A percentile compares a stretch with the other conserved stretches of the same genome.
Conservation (phyloP, 805 yeast genomes). For the Wickerhamiella bombiphila region DNA sequence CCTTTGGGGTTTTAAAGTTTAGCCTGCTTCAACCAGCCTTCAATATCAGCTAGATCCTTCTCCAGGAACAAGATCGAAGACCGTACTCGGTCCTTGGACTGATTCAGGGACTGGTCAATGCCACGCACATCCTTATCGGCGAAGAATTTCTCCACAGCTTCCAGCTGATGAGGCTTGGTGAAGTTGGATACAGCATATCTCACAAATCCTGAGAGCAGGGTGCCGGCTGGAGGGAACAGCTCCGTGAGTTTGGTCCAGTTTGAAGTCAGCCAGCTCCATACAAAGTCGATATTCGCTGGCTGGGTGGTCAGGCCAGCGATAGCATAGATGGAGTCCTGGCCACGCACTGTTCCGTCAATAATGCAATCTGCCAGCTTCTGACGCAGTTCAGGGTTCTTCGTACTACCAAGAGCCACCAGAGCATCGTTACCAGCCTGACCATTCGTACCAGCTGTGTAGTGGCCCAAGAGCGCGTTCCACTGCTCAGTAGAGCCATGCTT, state of each 20-base stretch:
- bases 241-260: constrained; percentile 55
- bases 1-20: no score
- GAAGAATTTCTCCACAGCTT: constrained; percentile 39
- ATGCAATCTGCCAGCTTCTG: constrained; percentile 42
- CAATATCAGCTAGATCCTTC: constrained; percentile 17
- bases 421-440: constrained; percentile 60
- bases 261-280: constrained; percentile 57
- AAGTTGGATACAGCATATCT: constrained; percentile 45
- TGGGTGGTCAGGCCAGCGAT: constrained; percentile 56
- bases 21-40: constrained; percentile 17
- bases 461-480: constrained; percentile 45
- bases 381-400: constrained; percentile 37
- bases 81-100: constrained; percentile 40
- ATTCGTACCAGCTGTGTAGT: constrained; percentile 46
- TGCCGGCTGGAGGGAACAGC: constrained; percentile 64
- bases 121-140: constrained; percentile 34
- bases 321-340: constrained; percentile 65
- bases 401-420: constrained; percentile 52
- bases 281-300: constrained; percentile 47
- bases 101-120: constrained; percentile 42
- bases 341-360: constrained; percentile 43
- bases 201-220: constrained; percentile 68
- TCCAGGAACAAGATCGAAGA: constrained; percentile 38
- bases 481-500: constrained; percentile 45
- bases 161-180: constrained; percentile 39